Base-by-base conservation (phyloP, 192 early-diverging fungal species). In the Spinellus fusiger region DNA sequence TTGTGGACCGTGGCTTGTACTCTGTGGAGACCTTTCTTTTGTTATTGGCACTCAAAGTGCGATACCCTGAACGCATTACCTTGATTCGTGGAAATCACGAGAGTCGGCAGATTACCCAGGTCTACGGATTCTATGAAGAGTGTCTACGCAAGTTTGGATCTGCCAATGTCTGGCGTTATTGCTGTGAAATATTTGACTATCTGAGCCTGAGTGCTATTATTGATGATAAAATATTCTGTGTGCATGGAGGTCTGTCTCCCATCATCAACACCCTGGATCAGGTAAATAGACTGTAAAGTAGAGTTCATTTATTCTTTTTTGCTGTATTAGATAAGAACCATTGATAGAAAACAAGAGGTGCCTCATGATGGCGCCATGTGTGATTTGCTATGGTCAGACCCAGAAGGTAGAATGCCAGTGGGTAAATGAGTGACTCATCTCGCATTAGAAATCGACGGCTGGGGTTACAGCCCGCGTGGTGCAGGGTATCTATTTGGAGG, bases 401-500 rank as follows among this genome's bases (percentile, higher is more conserved):
- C 96, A 20, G 93, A 96, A 69, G 88, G 85, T 78, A 57, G 38
- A 59, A 15, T n/a, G n/a, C n/a, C n/a, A n/a, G n/a, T 9, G 18
- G 5, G 44, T 10, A 35, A 28, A 23, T 1, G 25, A 18, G 28
- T 18, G 25, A 46, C 33, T 4, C 12, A 27, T 61, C 28, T 65
- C 5, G n/a, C 28, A 27, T 12, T 32, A 80, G 87, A 89, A 46
- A 87, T 87, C 48, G 74, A 76, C 59, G 91, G 93, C 18, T 99
- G 96, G 96, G 94, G 93, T 7, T 79, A 96, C 53, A 94, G 91
- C 56, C 95, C 95, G 18, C 88, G 96, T 57, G 96, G 96, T 32
- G 96, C 95, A 23, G 95, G 95, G n/a, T 99, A 94, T 74, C 80
- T 95, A 18, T 99, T 99, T 81, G 96, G 96, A n/a, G 89, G 84